Evolutionary conservation across 1,284 basidiomycete genomes (phyloP), one percentile per base, ranked within the genome.

Genomic region (Ganoderma sp.): DNA sequence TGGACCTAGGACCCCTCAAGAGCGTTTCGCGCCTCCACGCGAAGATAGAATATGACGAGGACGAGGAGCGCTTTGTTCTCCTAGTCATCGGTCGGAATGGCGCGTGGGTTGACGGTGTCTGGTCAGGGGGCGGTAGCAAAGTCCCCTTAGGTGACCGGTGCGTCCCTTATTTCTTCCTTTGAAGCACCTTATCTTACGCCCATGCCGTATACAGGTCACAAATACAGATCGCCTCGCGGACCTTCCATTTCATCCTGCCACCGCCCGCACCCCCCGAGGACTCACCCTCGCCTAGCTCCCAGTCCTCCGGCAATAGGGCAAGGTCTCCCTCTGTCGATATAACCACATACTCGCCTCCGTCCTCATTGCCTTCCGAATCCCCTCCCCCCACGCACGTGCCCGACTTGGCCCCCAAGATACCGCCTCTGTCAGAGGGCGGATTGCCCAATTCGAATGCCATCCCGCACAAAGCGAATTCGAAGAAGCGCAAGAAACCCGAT

Each of bases 181-280:
- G 14, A 43, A 50, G 28, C 22, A 54, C 10, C 50, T 72, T 56
- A 65, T 57, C 61, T 52, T 45, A 67, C 66, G 57, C 64, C 25
- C 28, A 57, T 68, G 59, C 66, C 73, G 52, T 69, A 68, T 61
- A 34, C 65, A 98, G 97, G 77, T 97, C 98, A 65, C 95, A 97
- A 81, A 97, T 99, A 74, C 98, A 99, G 83, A 99, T 99, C 75
- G 96, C 97, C 41, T 97, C 97, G 58, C 92, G 97, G 66, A 97
- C 95, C 63, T 99, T 99, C 82, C 93, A 97, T 78, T 99, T 99
- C 80, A 90, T 98, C 65, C 89, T 98, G 12, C 97, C 96, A 37
- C 90, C 90, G 25, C 83, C 87, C 0, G 88, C 90, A 15, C 85
- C 88, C 61, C 88, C 89, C 61, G 90, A 91, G 76, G 91, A 92